These are phyloP conservation scores for Endocarpon pusillum DNA, from an alignment of 495 filamentous ascomycete species.

Conservation along the genomic window DNA sequence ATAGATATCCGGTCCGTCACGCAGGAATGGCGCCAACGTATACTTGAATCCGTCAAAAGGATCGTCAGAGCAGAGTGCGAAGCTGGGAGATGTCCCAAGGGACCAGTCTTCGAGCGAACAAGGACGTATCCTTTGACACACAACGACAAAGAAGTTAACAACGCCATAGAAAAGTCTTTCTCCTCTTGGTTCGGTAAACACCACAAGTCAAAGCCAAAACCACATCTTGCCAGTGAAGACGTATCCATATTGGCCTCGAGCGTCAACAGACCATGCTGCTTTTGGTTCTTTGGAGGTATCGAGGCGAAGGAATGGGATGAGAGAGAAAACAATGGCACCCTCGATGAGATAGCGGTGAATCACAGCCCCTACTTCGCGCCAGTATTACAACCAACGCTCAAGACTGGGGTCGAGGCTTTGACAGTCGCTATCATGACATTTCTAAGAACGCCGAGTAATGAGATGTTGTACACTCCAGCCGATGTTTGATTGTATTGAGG, in stretches of 20 bases:
- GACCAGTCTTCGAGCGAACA: conserved; percentile 26
- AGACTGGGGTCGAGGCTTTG: conserved; percentile 36
- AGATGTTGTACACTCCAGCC: too few species aligned
- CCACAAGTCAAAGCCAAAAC: conserved; percentile 19
- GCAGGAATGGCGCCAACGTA: conserved; percentile 20
- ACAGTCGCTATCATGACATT: conserved; percentile 18
- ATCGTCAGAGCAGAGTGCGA: conserved; percentile 35
- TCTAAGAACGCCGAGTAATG: too few species aligned
- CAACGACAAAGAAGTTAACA: conserved; percentile 20
- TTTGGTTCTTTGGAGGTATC: conserved; percentile 30
- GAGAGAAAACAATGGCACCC: conserved; percentile 23
- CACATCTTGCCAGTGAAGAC: conserved; percentile 24
- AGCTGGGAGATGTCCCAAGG: conserved; percentile 28
- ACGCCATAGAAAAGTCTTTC: conserved; percentile 19
- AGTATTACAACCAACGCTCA: conserved; percentile 41
- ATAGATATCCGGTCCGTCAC: conserved; percentile 30
- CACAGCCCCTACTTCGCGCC: conserved; percentile 46
- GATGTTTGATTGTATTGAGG: too few species aligned
- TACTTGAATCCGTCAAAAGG: conserved; percentile 23
- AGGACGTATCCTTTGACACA: conserved; percentile 27
- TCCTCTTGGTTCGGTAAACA: conserved; percentile 18
- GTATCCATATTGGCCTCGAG: conserved; percentile 26
- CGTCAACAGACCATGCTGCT: conserved; percentile 21
- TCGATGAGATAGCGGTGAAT: conserved; percentile 31
- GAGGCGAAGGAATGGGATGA: conserved; percentile 30